Percentiles rank a stretch among this genome's conserved stretches.
These are phyloP conservation scores for Citrus australasica DNA, from an alignment of 345 rosid genomes.

Conservation along the genomic window DNA sequence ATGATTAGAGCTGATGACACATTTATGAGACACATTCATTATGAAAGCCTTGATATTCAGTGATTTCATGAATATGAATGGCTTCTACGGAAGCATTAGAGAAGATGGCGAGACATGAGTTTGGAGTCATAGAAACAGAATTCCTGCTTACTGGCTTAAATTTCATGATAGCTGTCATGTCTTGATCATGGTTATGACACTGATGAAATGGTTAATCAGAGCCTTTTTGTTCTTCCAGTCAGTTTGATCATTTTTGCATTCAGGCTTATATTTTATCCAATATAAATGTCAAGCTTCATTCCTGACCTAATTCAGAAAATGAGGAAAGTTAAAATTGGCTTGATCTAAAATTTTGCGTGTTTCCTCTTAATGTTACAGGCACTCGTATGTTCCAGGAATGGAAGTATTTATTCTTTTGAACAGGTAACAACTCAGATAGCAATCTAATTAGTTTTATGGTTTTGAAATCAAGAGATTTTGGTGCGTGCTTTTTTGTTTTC, in stretches of 20 bases:
- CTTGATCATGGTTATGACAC: background rate
- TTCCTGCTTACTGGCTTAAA: background rate
- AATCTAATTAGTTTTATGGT: too few relatives aligned
- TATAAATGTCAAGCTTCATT: background rate
- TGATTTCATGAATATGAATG: background rate
- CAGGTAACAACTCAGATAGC: constrained; percentile 35
- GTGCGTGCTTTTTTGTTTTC: background rate
- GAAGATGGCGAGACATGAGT: background rate
- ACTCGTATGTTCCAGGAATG: constrained; percentile 81
- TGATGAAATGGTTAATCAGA: background rate
- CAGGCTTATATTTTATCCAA: background rate
- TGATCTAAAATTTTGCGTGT: background rate
- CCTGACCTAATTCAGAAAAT: background rate
- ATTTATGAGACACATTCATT: background rate
- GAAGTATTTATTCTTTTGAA: constrained; percentile 69
- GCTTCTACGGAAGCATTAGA: background rate
- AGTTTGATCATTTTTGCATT: background rate
- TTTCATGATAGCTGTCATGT: background rate
- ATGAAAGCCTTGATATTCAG: background rate
- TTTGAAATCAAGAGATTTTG: background rate
- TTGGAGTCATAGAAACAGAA: background rate
- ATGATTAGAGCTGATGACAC: background rate
- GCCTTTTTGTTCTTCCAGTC: background rate
- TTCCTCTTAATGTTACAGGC: constrained; percentile 40
- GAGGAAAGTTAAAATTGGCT: background rate